A percentile compares a stretch with the other conserved stretches of the same genome.
Evolutionary conservation across 208 protist species (phyloP).

Genomic region (Naegleria fowleri): DNA sequence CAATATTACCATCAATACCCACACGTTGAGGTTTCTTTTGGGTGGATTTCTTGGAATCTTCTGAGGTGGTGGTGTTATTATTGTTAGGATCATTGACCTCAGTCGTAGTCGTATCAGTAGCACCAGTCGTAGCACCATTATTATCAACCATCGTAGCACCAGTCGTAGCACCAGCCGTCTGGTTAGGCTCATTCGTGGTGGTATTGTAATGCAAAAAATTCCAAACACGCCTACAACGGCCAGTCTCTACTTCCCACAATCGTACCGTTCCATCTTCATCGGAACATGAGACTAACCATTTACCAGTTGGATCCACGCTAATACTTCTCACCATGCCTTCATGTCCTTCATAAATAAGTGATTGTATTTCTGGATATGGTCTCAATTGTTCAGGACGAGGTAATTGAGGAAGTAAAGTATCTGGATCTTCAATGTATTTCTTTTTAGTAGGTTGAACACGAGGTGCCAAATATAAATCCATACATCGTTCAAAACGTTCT

Average conservation of each 20-base stretch:
- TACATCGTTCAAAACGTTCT: conserved; percentile 97
- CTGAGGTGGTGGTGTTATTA: not conserved
- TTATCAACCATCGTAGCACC: too few species aligned
- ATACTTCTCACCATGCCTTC: conserved; percentile 81
- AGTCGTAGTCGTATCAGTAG: too few species aligned
- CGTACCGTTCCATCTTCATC: conserved; percentile 88
- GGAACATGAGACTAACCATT: conserved; percentile 92
- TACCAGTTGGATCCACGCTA: conserved; percentile 86
- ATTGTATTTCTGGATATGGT: conserved; percentile 95
- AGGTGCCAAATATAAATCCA: conserved; percentile 97
- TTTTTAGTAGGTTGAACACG: conserved; percentile 60
- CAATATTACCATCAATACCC: conserved; percentile 50
- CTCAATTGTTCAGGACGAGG: conserved; percentile 93
- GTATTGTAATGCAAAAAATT: conserved; percentile 56
- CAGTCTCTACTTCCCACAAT: conserved; percentile 95
- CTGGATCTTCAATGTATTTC: conserved; percentile 81
- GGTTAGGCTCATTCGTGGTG: conserved; percentile 32
- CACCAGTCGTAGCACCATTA: not conserved
- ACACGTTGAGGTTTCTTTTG: conserved; percentile 18
- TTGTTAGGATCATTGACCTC: not conserved
- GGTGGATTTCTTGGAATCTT: not conserved
- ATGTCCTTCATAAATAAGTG: conserved; percentile 91
- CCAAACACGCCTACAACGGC: conserved; percentile 83
- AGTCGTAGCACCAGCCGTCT: too few species aligned
- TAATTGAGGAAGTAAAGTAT: conserved; percentile 92